Base-by-base conservation (phyloP, 768 basidiomycete genomes). In the Mycena sanguinolenta region DNA sequence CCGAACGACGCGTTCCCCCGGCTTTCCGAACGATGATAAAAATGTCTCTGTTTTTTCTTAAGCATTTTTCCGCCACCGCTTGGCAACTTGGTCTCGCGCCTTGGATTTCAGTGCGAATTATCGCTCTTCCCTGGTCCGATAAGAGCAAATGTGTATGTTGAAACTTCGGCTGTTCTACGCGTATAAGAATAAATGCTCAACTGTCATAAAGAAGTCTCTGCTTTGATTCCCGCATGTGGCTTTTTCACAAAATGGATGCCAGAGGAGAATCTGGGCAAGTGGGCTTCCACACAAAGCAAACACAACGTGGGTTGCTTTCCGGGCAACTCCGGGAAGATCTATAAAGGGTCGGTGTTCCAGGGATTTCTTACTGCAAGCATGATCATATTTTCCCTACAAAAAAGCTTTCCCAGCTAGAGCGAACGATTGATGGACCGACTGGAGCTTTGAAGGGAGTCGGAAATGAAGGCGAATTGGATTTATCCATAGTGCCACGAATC, bases 381-480 rank as follows among this genome's bases (percentile, higher is more conserved):
- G 23, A 63, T 46, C 21, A 64, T 23, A 6, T 13, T 16, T 32
- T 10, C n/a, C n/a, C n/a, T 58, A 89, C 88, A 76, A 82, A 46
- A 81, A 79, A 77, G 78, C 82, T 10, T 88, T 85, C n/a, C 71
- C 69, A 79, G 52, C 81, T 85, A 58, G 88, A n/a, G 88, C n/a
- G 84, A 87, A 80, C 80, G 83, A n/a, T 69, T 87, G 1, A 79
- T 84, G 38, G 84, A 88, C 73, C 81, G 79, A 55, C 79, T 88
- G 57, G 88, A 88, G 57, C 88, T 88, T 38, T 88, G 89, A 72
- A n/a, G n/a, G n/a, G 88, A 89, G 73, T 78, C 86, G 38, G 84
- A 85, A 21, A 81, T 89, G 65, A 86, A 86, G 75, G 79, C 81
- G 5, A 69, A n/a, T n/a, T 89, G 19, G 87, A 89, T 66, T 81